Base-by-base conservation (phyloP, 768 basidiomycete genomes). In the Terana coerulea region DNA sequence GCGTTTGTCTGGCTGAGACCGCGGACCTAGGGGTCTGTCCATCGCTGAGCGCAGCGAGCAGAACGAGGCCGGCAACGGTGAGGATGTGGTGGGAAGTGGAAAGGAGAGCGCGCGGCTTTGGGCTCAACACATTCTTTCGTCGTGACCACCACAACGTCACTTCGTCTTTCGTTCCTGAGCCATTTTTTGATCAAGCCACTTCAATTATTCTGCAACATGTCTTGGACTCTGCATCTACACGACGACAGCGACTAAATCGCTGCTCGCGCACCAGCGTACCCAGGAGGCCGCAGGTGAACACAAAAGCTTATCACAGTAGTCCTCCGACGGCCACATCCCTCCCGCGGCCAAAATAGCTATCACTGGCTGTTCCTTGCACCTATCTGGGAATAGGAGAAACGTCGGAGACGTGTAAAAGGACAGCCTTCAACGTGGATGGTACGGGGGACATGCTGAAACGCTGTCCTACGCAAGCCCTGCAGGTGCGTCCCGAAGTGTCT, bases 1-100 rank as follows among this genome's bases (percentile, higher is more conserved):
- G 47, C 90, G 85, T 65, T 90, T 89, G 70, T 89, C 86, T 39
- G 75, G 75, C 52, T 64, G 64, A 22, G 70, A 69, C 47, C 76
- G 67, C 70, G 86, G 85, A 45, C 86, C 87, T 60, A 80, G 65
- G 53, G 77, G 78, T 58, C 74, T 70, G 59, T 79, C 77, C 77
- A 78, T 78, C 51, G 61, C 54, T 55, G 56, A 46, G 14, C 12
- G 21, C 11, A 52, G 26, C 41, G 15, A 29, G 35, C 47, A 30
- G 36, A 31, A 36, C 51, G 55, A 35, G 14, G 55, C 24, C 21
- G 43, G 30, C 45, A 46, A 35, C 42, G 41, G 35, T 22, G 49
- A 51, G 48, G 29, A 49, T 15, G 53, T 49, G 53, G 53, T 54
- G 53, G 53, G 47, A 34, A 44, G 44, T 39, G 25, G 39, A 44